phyloP scores from a whole-genome alignment of 2,329 filamentous ascomycete genomes.

The Stagonosporopsis vannaccii region DNA sequence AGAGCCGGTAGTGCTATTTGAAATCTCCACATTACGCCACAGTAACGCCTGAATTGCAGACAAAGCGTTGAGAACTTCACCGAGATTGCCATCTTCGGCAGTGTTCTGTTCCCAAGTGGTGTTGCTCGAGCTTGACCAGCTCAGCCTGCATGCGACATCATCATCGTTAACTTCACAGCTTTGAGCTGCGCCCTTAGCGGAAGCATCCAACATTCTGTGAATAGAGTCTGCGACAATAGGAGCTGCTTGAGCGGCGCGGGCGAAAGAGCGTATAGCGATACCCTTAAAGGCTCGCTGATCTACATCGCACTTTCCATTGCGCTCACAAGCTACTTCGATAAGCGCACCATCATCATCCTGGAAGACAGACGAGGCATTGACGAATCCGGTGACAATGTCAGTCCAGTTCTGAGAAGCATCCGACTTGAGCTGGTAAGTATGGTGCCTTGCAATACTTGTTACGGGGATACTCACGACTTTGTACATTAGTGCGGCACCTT shows the following conservation, averaged over 20 bases:
- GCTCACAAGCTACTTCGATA: constrained; percentile 72
- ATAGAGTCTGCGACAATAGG: constrained; percentile 26
- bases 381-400: constrained; percentile 27
- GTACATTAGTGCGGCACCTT: constrained; percentile 62
- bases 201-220: constrained; percentile 24
- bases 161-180: constrained; percentile 20
- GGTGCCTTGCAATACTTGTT: not conserved
- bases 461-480: constrained; percentile 47
- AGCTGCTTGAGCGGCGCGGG: constrained; percentile 32
- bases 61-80: constrained; percentile 31
- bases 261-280: constrained; percentile 29
- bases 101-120: not conserved
- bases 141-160: constrained; percentile 21
- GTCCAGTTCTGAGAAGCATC: constrained; percentile 34
- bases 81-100: constrained; percentile 23
- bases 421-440: constrained; percentile 25
- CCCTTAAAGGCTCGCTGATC: constrained; percentile 73
- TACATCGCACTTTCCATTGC: constrained; percentile 62
- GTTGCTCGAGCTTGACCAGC: constrained; percentile 16
- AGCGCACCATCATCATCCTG: constrained; percentile 65
- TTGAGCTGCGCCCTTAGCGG: constrained; percentile 31
- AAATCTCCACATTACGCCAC: constrained; percentile 23
- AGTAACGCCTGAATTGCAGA: constrained; percentile 35
- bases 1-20: not conserved
- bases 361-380: constrained; percentile 40